Evolutionary conservation across 306 rosid genomes (phyloP).

Genomic region (Cajanus cajan): DNA sequence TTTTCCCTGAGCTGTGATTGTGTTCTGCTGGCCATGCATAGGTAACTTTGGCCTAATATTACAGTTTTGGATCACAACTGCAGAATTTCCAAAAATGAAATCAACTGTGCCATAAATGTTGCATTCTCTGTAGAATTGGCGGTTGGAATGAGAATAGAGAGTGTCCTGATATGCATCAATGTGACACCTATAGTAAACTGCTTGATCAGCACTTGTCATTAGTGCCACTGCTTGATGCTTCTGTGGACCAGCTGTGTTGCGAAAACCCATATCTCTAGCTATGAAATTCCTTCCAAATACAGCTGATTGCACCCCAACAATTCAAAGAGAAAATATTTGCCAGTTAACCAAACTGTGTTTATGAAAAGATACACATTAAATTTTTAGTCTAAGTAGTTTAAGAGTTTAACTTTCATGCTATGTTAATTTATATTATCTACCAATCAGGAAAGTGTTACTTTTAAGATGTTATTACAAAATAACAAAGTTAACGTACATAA

Average conservation of each 20-base stretch:
- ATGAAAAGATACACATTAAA: neutral
- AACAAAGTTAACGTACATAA: neutral
- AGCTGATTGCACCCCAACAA: constrained; percentile 38
- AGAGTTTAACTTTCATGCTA: neutral
- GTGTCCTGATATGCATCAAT: constrained; percentile 71
- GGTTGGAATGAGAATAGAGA: constrained; percentile 58
- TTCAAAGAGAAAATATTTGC: neutral
- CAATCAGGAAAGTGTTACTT: neutral
- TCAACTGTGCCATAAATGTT: constrained; percentile 68
- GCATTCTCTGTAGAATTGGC: constrained; percentile 74
- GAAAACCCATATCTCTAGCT: constrained; percentile 63
- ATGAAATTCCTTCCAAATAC: constrained; percentile 65
- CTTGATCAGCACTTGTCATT: constrained; percentile 59
- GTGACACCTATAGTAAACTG: constrained; percentile 57
- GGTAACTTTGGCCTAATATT: constrained; percentile 57
- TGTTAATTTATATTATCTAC: neutral
- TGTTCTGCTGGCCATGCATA: constrained; percentile 59
- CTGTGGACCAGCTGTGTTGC: constrained; percentile 62
- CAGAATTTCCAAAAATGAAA: constrained; percentile 83
- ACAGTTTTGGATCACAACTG: constrained; percentile 58
- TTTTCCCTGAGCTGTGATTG: constrained; percentile 78
- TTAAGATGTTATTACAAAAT: neutral
- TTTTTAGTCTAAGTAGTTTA: neutral
- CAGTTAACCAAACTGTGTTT: neutral
- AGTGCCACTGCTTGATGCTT: constrained; percentile 90